phyloP scores from a whole-genome alignment of 768 basidiomycete genomes.

The Leccinum olivaceopallidum region DNA sequence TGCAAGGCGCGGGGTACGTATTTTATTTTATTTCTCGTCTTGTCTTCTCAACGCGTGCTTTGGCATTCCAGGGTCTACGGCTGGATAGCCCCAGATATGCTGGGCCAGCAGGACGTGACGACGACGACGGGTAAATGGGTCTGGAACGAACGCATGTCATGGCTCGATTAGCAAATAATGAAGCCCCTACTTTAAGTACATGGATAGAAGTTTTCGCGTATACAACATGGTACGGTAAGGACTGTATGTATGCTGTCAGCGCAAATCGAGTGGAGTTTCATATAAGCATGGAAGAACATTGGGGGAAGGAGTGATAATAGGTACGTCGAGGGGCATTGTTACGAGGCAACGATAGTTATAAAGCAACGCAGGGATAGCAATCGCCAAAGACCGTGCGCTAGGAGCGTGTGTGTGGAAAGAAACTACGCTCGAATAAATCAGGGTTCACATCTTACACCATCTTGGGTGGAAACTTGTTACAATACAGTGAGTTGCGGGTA shows the following conservation, averaged over 20 bases:
- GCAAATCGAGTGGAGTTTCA: conserved; percentile 7
- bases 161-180: conserved; percentile 42
- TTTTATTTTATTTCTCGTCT: no score
- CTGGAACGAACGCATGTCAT: conserved; percentile 50
- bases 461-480: conserved; percentile 62
- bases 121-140: conserved; percentile 36
- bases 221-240: conserved; percentile 30
- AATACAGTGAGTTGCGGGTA: conserved; percentile 75
- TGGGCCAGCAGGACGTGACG: conserved; percentile 10
- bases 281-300: conserved; percentile 20
- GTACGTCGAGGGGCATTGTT: neutral
- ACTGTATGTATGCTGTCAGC: conserved; percentile 17
- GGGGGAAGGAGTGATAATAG: neutral
- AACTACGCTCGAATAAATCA: conserved; percentile 36
- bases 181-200: conserved; percentile 20
- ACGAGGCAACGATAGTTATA: neutral
- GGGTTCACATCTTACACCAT: conserved; percentile 50
- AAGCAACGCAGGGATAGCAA: conserved; percentile 3
- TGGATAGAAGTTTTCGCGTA: conserved; percentile 22
- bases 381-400: conserved; percentile 17
- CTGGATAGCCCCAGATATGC: conserved; percentile 7
- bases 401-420: conserved; percentile 15
- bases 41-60: neutral
- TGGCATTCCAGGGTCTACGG: conserved; percentile 20
- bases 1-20: conserved; percentile 75